Evolutionary conservation across 345 rosid genomes (phyloP), one percentile per base, ranked within the genome.

Genomic region (Carallia brachiata): DNA sequence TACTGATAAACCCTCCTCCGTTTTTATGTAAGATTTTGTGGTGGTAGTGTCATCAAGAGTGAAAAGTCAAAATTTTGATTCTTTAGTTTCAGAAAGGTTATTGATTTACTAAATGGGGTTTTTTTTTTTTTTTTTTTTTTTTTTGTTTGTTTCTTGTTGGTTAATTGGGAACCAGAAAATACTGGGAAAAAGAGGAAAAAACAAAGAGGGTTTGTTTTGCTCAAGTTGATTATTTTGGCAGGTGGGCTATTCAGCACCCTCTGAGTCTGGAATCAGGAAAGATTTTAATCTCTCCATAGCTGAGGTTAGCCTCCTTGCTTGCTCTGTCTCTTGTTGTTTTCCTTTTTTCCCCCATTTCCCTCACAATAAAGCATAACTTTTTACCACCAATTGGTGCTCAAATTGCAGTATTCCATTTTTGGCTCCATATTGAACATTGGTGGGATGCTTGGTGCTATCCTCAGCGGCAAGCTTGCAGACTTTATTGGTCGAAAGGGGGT

Each of bases 361-460:
- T 12, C 50, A 12, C 0, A 44, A 15, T 12, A 0, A 44, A 44
- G 50, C 50, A 44, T 12, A 1, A 3, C 23, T 23, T 44, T 44
- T 44, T 12, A 44, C 12, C 16, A 3, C 50, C 4, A 12, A 12
- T 44, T 44, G 12, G 50, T 44, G 50, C 3, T 44, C 50, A 12
- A 44, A 44, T 48, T 47, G 67, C 84, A 92, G 97, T 92, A 86
- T 83, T 87, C 97, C 1, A 70, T 85, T 78, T 92, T 92, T 79
- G 96, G 97, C n/a, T 92, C 97, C 10, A 87, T 92, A 66, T 47
- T 92, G 68, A 90, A 93, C 47, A 84, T 90, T 34, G 97, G 97
- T 13, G 93, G 92, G 68, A 92, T 92, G 97, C 66, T 92, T 70
- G 97, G 97, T 62, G 97, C 96, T 77, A 66, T 88, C 31, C 79